Evolutionary conservation across 495 filamentous ascomycete genomes (phyloP), one percentile per base, ranked within the genome.

Genomic region (Parmelia sp.): DNA sequence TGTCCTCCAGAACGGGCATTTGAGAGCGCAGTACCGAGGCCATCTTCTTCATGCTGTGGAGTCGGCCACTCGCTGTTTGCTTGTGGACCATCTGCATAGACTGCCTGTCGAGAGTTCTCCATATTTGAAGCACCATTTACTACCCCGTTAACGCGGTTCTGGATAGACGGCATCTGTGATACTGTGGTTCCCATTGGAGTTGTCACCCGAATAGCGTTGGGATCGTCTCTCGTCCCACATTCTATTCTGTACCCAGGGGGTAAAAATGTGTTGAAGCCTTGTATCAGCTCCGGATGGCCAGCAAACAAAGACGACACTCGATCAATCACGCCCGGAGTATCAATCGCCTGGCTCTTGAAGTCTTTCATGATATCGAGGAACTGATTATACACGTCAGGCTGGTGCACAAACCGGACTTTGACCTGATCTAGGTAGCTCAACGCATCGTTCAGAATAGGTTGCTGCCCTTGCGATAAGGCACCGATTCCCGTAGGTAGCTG

Each of bases 351-450:
- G 70, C 92, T 96, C 78, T 99, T 99, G 78, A 99, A 99, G 66
- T 99, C 95, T 74, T 99, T 99, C 95, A 99, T 99, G 58, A 99
- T 99, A 68, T 99, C 94, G 60, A 99, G 77, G 70, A 99, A 99
- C 27, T 88, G 84, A 73, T 99, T 99, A 71, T 99, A 99, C 3
- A 99, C 94, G 74, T 99, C 95, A 12, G 94, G 93, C 68, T 96
- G 91, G 62, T 97, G 92, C 60, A 90, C 88, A 70, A 99, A 99
- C 68, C 96, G 92, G 56, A 97, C 93, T 76, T 99, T 99, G 65
- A 99, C 94, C 73, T 97, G 95, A 74, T 99, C 94, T 42, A 99
- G 82, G 73, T 99, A 99, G 74, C 91, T 96, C 19, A 99, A 82
- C 23, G 94, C 94, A 79, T 98, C 94, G 76, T 97, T 97, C 35